A percentile compares a stretch with the other conserved stretches of the same genome.
Conservation (phyloP, 805 yeast species). For the Kluyveromyces starmeri region DNA sequence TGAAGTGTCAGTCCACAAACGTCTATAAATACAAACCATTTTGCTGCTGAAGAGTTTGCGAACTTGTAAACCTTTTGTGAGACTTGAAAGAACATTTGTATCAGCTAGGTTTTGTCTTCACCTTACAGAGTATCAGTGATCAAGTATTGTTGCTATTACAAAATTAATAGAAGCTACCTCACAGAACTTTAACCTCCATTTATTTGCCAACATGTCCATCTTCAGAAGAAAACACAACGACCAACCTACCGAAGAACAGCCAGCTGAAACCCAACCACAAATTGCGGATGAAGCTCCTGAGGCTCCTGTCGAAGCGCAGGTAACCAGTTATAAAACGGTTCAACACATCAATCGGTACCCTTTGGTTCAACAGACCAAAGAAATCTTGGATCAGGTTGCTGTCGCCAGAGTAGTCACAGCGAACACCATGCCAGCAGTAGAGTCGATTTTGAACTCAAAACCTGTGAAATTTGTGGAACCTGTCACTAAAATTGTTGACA, state of each 20-base stretch:
- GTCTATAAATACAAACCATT: no score
- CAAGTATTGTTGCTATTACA: no score
- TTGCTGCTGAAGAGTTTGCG: no score
- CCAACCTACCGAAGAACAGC: constrained; percentile 1
- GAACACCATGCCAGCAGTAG: constrained; percentile 27
- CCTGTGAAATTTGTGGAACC: constrained; percentile 34
- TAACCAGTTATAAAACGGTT: constrained; percentile 23
- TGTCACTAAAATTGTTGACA: constrained; percentile 41
- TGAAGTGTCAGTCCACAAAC: no score
- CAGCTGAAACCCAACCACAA: not conserved
- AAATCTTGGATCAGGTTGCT: constrained; percentile 29
- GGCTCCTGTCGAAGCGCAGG: not conserved
- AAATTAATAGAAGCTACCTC: no score
- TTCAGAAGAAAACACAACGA: constrained; percentile 4
- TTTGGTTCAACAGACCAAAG: constrained; percentile 35
- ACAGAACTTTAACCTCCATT: no score
- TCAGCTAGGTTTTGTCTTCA: no score
- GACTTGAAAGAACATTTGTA: no score
- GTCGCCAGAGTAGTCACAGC: constrained; percentile 29
- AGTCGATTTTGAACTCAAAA: constrained; percentile 23
- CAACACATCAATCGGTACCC: constrained; percentile 42
- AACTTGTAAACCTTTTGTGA: no score
- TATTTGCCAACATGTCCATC: no score
- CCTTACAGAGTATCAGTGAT: no score
- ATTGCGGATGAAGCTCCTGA: not conserved